Base-by-base conservation (phyloP, 2,329 filamentous ascomycete genomes). In the Colletotrichum caudatum region DNA sequence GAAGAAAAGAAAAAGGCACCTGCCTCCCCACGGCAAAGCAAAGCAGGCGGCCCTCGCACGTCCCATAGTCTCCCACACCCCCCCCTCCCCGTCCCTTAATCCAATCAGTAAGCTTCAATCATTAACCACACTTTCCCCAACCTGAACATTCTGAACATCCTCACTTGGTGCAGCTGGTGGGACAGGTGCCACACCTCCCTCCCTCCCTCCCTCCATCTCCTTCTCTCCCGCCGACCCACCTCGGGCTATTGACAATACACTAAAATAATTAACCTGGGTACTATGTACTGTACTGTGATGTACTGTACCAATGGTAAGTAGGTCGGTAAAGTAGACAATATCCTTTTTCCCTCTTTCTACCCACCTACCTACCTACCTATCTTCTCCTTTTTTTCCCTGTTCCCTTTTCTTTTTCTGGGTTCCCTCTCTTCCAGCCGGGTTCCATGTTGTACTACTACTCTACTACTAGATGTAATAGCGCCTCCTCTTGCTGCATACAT, bases 31-130 rank as follows among this genome's bases (percentile, higher is more conserved):
- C 26, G 53, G 54, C n/a, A 26, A 63, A 58, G 37, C 46, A 29
- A 50, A 46, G 18, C 66, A 64, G 66, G 46, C 33, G n/a, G 23
- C 59, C 59, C 46, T 62, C 29, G 46, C 59, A 62, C 26, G 44
- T 54, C 20, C 61, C 48, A 41, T 61, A 50, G 12, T 20, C 26
- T n/a, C 51, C 33, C 59, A 54, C 48, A 20, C 48, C 37, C 39
- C 41, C 56, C 56, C 35, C 48, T 29, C 39, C 41, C 56, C 56
- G 26, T 60, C 35, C 16, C 33, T 57, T 33, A 33, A 33, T 35
- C 71, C 71, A 73, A 73, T 73, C 67, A 73, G 46, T 35, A 60
- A 71, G 67, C 71, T 71, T 54, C 58, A 35, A 67, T 73, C 59
- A 33, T 58, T 20, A 16, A 66, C 59, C 41, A 72, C 50, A 53